phyloP scores from a whole-genome alignment of 2,329 filamentous ascomycete species.

The Ophiognomonia clavigignenti-juglandacearum region DNA sequence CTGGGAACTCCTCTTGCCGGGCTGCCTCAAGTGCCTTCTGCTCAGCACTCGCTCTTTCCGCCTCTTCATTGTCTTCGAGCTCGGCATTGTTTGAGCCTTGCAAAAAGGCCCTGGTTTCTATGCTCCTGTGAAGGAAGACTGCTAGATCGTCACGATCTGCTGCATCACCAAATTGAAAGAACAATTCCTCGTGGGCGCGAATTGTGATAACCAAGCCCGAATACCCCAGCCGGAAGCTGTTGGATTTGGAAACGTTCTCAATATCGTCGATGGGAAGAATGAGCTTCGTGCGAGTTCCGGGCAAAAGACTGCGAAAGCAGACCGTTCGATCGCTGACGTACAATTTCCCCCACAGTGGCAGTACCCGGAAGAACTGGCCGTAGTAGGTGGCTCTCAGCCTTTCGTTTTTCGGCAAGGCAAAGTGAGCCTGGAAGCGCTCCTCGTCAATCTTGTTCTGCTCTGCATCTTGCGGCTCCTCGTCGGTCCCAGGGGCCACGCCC shows the following conservation, averaged over 20 bases:
- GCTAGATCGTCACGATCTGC: slow-evolving; percentile 86
- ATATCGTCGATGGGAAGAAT: slow-evolving; percentile 88
- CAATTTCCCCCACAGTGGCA: slow-evolving; percentile 93
- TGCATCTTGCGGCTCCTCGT: slow-evolving; percentile 49
- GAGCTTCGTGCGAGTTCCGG: slow-evolving; percentile 85
- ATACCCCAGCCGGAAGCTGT: slow-evolving; percentile 88
- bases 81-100: slow-evolving; percentile 64
- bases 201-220: slow-evolving; percentile 90
- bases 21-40: slow-evolving; percentile 76
- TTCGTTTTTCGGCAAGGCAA: slow-evolving; percentile 80
- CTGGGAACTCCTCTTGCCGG: slow-evolving; percentile 48
- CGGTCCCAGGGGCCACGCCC: slow-evolving; percentile 43
- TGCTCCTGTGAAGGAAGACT: slow-evolving; percentile 69
- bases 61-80: slow-evolving; percentile 64
- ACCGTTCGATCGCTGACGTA: slow-evolving; percentile 86
- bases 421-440: slow-evolving; percentile 84
- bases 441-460: slow-evolving; percentile 52
- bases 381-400: slow-evolving; percentile 86
- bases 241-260: slow-evolving; percentile 90
- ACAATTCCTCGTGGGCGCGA: slow-evolving; percentile 88
- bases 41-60: slow-evolving; percentile 73
- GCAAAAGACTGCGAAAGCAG: slow-evolving; percentile 88
- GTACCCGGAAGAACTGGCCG: slow-evolving; percentile 81
- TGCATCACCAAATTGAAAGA: slow-evolving; percentile 82
- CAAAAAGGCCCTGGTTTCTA: slow-evolving; percentile 69